Evolutionary conservation across 257 asterid species (phyloP), one percentile per base, ranked within the genome.

Genomic region (Thymus quinquecostatus): DNA sequence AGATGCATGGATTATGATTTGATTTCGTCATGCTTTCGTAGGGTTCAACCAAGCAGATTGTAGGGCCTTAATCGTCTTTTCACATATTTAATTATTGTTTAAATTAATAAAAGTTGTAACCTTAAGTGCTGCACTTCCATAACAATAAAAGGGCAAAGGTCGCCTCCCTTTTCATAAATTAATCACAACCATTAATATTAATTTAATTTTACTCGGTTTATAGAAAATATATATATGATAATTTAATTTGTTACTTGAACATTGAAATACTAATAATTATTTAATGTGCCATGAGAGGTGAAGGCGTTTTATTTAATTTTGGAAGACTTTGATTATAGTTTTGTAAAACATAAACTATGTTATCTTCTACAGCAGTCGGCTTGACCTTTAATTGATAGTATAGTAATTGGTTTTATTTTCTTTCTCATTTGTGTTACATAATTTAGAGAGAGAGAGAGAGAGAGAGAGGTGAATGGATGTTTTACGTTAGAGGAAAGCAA

Each of bases 11-110:
- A 60, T 66, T 69, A 60, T 75, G 72, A 69, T 73, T 66, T 76
- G 68, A 59, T 75, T 60, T 80, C 88, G 92, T 90, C 98, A 92
- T 86, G 98, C 97, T 90, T 79, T 80, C 96, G 97, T 67, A 49
- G 72, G 82, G 66, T 79, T 82, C 75, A 84, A 73, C 82, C 82
- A 78, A 81, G 66, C 54, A 11, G 32, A 34, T 70, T 69, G 75
- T 63, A 75, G 83, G 83, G 54, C 79, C 80, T 65, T 72, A 28
- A 49, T 45, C 32, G 82, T 77, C 81, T 68, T 80, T 82, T 74
- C 69, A 51, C 65, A 65, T 43, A 43, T 51, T 48, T 64, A 21
- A 21, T 21, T 21, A 21, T 21, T 21, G 21, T 21, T 21, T 21
- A 21, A 21, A 21, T 21, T 38, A 38, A 38, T 38, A 38, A 38